Evolutionary conservation across 768 basidiomycete species (phyloP).

Genomic region (Lentinus brumalis): DNA sequence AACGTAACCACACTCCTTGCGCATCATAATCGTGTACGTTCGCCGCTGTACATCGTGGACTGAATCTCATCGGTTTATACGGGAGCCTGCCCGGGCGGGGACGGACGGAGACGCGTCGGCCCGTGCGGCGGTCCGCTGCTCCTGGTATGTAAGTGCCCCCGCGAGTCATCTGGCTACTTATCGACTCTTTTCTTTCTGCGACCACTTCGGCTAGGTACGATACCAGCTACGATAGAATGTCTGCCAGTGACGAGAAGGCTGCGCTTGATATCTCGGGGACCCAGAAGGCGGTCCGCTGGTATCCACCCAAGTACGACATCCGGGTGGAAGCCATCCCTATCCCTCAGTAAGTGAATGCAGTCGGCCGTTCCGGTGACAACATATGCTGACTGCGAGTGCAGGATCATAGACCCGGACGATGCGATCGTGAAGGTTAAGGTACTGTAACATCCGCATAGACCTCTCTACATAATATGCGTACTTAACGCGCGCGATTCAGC

Average conservation of each 20-base stretch:
- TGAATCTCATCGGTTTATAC: too few species aligned
- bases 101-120: too few species aligned
- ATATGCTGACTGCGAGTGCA: constrained; percentile 28
- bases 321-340: constrained; percentile 64
- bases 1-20: too few species aligned
- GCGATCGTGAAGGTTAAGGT: constrained; percentile 77
- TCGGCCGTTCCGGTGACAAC: neutral
- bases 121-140: too few species aligned
- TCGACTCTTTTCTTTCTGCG: too few species aligned
- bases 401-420: constrained; percentile 74
- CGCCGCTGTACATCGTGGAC: too few species aligned
- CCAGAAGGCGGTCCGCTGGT: constrained; percentile 55
- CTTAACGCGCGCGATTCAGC: constrained; percentile 37
- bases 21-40: too few species aligned
- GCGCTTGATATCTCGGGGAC: neutral
- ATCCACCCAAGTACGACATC: constrained; percentile 71
- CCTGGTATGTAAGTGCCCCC: too few species aligned
- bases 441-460: constrained; percentile 16
- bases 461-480: neutral
- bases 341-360: constrained; percentile 43
- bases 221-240: too few species aligned
- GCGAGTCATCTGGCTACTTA: too few species aligned
- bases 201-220: too few species aligned
- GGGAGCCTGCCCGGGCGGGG: too few species aligned
- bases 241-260: neutral